A percentile compares a stretch with the other conserved stretches of the same genome.
These are phyloP conservation scores for Talaromyces liani DNA, from an alignment of 495 filamentous ascomycete species.

Conservation along the genomic window DNA sequence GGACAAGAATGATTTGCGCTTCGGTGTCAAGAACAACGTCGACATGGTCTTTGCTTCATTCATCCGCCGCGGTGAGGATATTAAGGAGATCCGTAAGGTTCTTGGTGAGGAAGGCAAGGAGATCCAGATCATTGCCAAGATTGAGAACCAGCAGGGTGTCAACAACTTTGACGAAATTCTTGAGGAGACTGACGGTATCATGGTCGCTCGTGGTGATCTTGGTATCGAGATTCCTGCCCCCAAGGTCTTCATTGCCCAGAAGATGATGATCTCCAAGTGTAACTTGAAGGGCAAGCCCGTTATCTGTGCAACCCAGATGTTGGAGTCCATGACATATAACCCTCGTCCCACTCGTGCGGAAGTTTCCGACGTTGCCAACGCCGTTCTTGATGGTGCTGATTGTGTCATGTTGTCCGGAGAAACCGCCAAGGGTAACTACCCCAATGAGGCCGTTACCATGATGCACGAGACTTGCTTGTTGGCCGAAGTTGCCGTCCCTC, in stretches of 20 bases:
- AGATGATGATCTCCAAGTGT: constrained; percentile 99
- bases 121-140: constrained; percentile 99
- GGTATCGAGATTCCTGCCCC: constrained; percentile 98
- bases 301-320: constrained; percentile 88
- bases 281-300: constrained; percentile 98
- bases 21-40: constrained; percentile 95
- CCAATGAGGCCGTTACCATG: constrained; percentile 84
- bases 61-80: constrained; percentile 87
- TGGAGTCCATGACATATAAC: constrained; percentile 99
- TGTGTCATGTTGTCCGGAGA: constrained; percentile 99
- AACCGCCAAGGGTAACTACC: constrained; percentile 96
- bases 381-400: constrained; percentile 93
- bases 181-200: constrained; percentile 93
- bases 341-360: constrained; percentile 95
- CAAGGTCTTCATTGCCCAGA: constrained; percentile 98
- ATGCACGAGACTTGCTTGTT: constrained; percentile 96
- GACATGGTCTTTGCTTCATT: constrained; percentile 99
- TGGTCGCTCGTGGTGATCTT: constrained; percentile 98
- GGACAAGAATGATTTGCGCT: constrained; percentile 84
- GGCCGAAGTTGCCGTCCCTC: constrained; percentile 92
- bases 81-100: constrained; percentile 82
- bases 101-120: constrained; percentile 88
- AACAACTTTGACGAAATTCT: constrained; percentile 99
- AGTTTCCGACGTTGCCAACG: constrained; percentile 97
- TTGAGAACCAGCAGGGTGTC: constrained; percentile 97